Conservation (phyloP, 2,329 filamentous ascomycete species). For the Tetracladium maxilliforme region DNA sequence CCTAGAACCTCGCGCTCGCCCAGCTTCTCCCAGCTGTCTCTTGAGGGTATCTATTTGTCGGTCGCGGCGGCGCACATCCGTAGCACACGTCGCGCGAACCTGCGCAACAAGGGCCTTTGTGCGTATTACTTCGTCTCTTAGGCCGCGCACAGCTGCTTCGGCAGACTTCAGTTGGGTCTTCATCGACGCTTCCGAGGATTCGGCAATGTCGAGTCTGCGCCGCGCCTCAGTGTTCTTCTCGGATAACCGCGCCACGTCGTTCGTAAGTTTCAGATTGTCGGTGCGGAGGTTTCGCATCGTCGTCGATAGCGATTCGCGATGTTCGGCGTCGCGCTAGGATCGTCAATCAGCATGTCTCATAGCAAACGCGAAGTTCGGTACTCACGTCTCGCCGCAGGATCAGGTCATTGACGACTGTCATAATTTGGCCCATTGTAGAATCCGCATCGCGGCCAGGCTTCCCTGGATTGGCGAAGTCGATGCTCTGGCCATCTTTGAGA, state of each 20-base stretch:
- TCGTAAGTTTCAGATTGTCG: constrained; percentile 59
- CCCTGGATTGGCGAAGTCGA: constrained; percentile 70
- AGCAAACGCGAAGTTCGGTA: constrained; percentile 7
- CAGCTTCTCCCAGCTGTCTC: constrained; percentile 64
- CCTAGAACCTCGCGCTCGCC: constrained; percentile 41
- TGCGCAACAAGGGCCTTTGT: constrained; percentile 71
- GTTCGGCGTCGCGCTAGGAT: constrained; percentile 68
- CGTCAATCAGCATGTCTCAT: constrained; percentile 1
- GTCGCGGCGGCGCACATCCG: constrained; percentile 82
- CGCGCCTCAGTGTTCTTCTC: constrained; percentile 39
- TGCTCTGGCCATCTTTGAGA: constrained; percentile 50
- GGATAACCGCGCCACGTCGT: constrained; percentile 45
- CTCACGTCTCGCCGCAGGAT: constrained; percentile 78
- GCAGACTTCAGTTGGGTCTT: constrained; percentile 57
- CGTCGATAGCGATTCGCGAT: constrained; percentile 68
- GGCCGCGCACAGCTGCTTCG: constrained; percentile 56
- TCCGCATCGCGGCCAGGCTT: constrained; percentile 45
- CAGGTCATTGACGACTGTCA: constrained; percentile 87
- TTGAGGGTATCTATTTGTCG: constrained; percentile 80
- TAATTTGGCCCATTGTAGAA: constrained; percentile 70
- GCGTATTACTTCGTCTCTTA: constrained; percentile 72
- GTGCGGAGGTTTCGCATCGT: constrained; percentile 64
- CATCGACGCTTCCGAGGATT: constrained; percentile 57
- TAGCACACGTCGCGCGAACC: constrained; percentile 73
- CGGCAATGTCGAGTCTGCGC: constrained; percentile 39